A percentile compares a stretch with the other conserved stretches of the same genome.
Conservation (phyloP, 108 stramenopile genomes). For the Nannochloropsis oceanica region DNA sequence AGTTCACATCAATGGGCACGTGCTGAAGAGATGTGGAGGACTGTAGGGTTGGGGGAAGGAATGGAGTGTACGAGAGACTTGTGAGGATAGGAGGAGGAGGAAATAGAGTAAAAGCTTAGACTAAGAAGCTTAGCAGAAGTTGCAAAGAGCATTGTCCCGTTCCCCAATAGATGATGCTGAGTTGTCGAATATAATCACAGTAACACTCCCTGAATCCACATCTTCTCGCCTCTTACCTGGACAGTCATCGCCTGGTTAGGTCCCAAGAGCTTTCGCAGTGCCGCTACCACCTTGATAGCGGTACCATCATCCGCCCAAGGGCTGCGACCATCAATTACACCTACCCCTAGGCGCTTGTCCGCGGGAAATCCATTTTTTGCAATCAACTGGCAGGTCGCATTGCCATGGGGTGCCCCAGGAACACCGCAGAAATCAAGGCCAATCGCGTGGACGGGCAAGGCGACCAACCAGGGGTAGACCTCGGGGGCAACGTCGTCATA, state of each 20-base stretch:
- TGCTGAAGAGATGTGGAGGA: conserved; percentile 41
- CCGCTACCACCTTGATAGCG: not conserved
- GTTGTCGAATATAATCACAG: no score
- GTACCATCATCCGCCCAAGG: conserved; percentile 41
- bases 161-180: not conserved
- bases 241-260: not conserved
- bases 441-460: conserved; percentile 23
- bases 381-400: conserved; percentile 31
- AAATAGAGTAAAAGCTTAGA: no score
- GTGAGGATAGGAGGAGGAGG: not conserved
- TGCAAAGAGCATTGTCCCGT: not conserved
- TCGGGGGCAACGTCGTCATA: conserved; percentile 46
- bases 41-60: conserved; percentile 7
- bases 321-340: conserved; percentile 44
- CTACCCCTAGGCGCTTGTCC: conserved; percentile 41
- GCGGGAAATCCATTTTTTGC: conserved; percentile 36
- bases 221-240: not conserved
- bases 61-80: not conserved
- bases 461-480: conserved; percentile 45
- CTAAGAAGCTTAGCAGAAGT: no score
- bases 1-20: conserved; percentile 37
- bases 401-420: conserved; percentile 28
- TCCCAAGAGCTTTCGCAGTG: not conserved
- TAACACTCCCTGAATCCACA: not conserved
- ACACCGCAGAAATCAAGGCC: conserved; percentile 41